Evolutionary conservation across 2,329 filamentous ascomycete species (phyloP), one percentile per base, ranked within the genome.

Genomic region (Ophiostoma perfectum): DNA sequence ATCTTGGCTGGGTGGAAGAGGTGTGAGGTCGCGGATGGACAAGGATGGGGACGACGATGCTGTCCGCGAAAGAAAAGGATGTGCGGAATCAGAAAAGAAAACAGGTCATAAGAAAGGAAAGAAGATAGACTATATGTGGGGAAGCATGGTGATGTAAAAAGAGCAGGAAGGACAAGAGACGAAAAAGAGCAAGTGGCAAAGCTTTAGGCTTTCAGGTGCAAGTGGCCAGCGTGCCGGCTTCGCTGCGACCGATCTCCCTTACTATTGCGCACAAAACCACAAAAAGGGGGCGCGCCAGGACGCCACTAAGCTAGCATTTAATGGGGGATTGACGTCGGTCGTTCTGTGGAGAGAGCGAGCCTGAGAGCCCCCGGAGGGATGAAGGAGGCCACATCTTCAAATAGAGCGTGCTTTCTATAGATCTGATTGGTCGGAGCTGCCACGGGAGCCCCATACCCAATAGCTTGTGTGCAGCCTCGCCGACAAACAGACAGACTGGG

Each of bases 1-100:
- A 73, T 74, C 41, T 67, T 63, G 65, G 41, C 27, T 27, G 27
- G 27, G 27, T 27, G 27, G 27, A 27, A 27, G 12, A 16, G 4
- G 52, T 38, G 4, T 3, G 49, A 55, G 49, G 49, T 55, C 47
- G 49, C 14, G 14, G 12, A n/a, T 14, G 45, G 45, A 18, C 27
- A 2, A 55, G 12, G 18, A 27, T 36, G 49, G 5, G 8, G 49
- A 55, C n/a, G 12, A 55, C 5, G n/a, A 55, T n/a, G n/a, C n/a
- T 52, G 47, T 9, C 8, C 16, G n/a, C 11, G 47, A 8, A 18
- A 9, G 8, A 27, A 8, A 55, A 49, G 45, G 16, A 49, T 1
- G 16, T n/a, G 12, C 6, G 3, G 47, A 49, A 49, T 11, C 16
- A 49, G 47, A 7, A 16, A 18, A 49, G 47, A 44, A 16, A 16